Base-by-base conservation (phyloP, 257 asterid species). In the Hygrophila difformis region DNA sequence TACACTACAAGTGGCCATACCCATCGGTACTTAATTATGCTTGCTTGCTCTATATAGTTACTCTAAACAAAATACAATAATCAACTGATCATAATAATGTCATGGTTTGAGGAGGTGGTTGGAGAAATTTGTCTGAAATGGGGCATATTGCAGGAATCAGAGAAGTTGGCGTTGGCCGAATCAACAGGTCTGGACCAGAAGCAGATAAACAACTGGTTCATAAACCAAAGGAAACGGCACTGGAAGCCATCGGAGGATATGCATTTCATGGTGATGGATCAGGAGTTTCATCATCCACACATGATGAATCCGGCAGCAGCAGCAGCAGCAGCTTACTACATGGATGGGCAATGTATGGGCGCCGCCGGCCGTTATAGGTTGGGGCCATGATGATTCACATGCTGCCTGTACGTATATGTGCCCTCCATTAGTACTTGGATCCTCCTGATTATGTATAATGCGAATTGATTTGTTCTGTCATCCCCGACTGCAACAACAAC, bases 1-100 rank as follows among this genome's bases (percentile, higher is more conserved):
- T 82, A 0, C 98, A 91, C 61, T 91, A 86, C 73, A 91, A 91
- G 57, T 91, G 98, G 98, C 98, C 98, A 1, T 91, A 91, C 59
- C 98, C 98, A 40, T 91, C 98, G 68, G 98, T 89, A 33, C 3
- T 33, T 33, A 3, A 9, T 33, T 10, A 33, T 33, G 12, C 12
- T 33, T 33, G 12, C 3, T 5, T 33, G 4, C 8, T 3, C 10
- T 9, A 42, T 8, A 5, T 24, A 18, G 3, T 18, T 4, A 11
- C 11, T 33, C n/a, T n/a, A n/a, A n/a, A n/a, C n/a, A n/a, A n/a
- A n/a, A n/a, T n/a, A n/a, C n/a, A n/a, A n/a, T n/a, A n/a, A n/a
- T n/a, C n/a, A n/a, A n/a, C n/a, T n/a, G n/a, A n/a, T n/a, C n/a
- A n/a, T n/a, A n/a, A n/a, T n/a, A n/a, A n/a, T n/a, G n/a, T n/a